Evolutionary conservation across 1,284 basidiomycete species (phyloP).

Genomic region (Clitocybe nebularis): DNA sequence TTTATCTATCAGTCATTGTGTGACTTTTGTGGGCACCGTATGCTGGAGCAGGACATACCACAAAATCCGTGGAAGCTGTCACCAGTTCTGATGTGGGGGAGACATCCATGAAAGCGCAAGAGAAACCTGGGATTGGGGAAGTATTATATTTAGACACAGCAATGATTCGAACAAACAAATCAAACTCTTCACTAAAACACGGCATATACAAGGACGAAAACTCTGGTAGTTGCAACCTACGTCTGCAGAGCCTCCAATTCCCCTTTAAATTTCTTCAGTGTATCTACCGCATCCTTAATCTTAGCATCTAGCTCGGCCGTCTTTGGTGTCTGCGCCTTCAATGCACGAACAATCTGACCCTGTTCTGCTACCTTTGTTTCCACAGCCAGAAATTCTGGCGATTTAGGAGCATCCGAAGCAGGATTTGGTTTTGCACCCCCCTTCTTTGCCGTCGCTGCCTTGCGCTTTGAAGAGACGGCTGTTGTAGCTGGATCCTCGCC

Average conservation of each 20-base stretch:
- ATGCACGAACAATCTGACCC: constrained; percentile 62
- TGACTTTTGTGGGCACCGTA: not conserved
- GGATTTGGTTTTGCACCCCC: constrained; percentile 27
- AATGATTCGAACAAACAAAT: too few species aligned
- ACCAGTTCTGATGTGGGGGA: not conserved
- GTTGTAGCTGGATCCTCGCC: constrained; percentile 45
- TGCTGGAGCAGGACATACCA: constrained; percentile 1
- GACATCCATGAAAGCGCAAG: not conserved
- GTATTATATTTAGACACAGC: too few species aligned
- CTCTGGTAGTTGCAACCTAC: too few species aligned
- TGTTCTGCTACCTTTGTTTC: constrained; percentile 75
- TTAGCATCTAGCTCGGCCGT: constrained; percentile 63
- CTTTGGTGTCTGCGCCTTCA: constrained; percentile 67
- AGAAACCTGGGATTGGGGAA: too few species aligned
- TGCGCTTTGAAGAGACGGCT: constrained; percentile 44
- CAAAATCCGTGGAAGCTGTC: constrained; percentile 1
- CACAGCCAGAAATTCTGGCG: constrained; percentile 57
- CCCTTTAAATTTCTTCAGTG: constrained; percentile 46
- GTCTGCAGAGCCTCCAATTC: constrained; percentile 31
- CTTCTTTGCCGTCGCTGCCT: constrained; percentile 40
- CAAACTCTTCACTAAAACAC: too few species aligned
- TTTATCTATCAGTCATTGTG: constrained; percentile 6
- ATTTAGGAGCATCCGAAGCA: constrained; percentile 46
- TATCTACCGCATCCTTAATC: constrained; percentile 54
- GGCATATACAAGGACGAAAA: too few species aligned